Conservation (phyloP, 169 alveolate genomes). For the Toxoplasma gondii region DNA sequence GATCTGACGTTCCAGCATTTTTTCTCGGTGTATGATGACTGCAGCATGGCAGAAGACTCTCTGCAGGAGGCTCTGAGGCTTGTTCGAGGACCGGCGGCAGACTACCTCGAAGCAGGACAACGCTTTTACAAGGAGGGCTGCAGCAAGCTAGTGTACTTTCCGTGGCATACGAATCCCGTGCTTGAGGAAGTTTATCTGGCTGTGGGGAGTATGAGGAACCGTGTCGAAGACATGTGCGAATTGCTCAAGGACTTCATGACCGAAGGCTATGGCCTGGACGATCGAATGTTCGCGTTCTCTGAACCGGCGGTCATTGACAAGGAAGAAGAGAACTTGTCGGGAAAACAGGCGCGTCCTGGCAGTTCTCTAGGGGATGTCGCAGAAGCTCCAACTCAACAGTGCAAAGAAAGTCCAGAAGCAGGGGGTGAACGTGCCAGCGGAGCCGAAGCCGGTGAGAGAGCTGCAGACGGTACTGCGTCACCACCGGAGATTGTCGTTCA, state of each 20-base stretch:
- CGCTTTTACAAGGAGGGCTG: constrained; percentile 14
- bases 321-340: neutral
- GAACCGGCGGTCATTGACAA: neutral
- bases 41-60: neutral
- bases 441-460: neutral
- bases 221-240: neutral
- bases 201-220: neutral
- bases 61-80: constrained; percentile 1
- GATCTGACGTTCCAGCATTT: too few species aligned
- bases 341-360: too few species aligned
- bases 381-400: neutral
- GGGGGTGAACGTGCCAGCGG: neutral
- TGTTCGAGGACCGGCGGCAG: neutral
- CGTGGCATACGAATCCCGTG: neutral
- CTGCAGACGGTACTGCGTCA: neutral
- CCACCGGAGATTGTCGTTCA: neutral
- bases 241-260: neutral
- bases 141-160: neutral
- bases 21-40: neutral
- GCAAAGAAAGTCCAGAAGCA: neutral
- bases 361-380: neutral
- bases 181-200: neutral
- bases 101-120: neutral
- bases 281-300: neutral
- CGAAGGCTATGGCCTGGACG: neutral